Conservation (phyloP, 768 basidiomycete genomes). For the Podaxis sp. region DNA sequence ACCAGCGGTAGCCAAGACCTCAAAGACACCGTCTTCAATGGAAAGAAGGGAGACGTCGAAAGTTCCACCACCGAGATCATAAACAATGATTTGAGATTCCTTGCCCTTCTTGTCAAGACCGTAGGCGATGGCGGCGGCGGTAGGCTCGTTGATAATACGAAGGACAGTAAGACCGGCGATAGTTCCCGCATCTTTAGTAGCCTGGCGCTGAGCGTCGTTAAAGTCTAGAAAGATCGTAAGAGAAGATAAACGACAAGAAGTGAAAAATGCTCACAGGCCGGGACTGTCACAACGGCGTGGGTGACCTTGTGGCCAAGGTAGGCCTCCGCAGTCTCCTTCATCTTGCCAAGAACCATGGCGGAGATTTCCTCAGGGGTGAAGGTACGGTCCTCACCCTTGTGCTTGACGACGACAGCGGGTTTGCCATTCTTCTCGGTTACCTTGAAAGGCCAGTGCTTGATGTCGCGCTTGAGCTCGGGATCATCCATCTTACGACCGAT, state of each 20-base stretch:
- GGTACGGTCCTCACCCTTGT: constrained; percentile 76
- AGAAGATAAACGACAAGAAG: constrained; percentile 10
- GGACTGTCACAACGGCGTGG: constrained; percentile 97
- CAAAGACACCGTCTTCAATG: constrained; percentile 92
- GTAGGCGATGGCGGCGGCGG: constrained; percentile 96
- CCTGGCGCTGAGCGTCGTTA: constrained; percentile 99
- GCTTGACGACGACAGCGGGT: constrained; percentile 73
- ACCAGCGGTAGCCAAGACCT: constrained; percentile 88
- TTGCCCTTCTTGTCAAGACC: constrained; percentile 96
- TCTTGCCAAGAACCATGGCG: constrained; percentile 94
- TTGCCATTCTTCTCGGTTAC: constrained; percentile 80
- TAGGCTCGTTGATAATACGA: constrained; percentile 98
- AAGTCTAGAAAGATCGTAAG: constrained; percentile 57
- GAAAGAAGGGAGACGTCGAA: constrained; percentile 97
- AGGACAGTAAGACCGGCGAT: constrained; percentile 94
- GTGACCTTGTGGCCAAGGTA: constrained; percentile 96
- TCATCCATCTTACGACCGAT: constrained; percentile 88
- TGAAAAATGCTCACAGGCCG: constrained; percentile 67
- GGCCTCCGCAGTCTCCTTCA: constrained; percentile 99
- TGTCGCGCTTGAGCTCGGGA: constrained; percentile 74
- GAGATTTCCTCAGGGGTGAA: constrained; percentile 94
- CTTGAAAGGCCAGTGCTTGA: constrained; percentile 91
- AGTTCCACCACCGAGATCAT: constrained; percentile 98
- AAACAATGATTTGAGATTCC: constrained; percentile 95
- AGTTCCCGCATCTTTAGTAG: constrained; percentile 96